Percentiles rank a stretch among this genome's conserved stretches.
Conservation (phyloP, 2,329 filamentous ascomycete genomes). For the Colletotrichum lini region DNA sequence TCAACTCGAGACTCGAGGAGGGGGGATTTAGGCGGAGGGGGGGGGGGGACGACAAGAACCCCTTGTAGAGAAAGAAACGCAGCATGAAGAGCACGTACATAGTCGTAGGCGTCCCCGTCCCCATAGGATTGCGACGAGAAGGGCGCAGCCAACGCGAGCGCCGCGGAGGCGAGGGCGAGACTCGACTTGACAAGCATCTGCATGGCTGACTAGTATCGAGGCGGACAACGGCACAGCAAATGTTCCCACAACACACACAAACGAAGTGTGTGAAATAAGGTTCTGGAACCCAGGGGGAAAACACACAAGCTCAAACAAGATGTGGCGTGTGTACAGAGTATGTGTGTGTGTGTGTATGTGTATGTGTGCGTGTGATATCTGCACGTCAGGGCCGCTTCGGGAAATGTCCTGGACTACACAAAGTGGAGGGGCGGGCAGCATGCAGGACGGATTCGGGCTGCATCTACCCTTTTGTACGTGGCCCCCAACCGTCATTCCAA, state of each 20-base stretch:
- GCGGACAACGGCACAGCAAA: too few species aligned
- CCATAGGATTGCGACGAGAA: slow-evolving; percentile 18
- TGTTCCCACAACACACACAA: too few species aligned
- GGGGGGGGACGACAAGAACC: background rate
- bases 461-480: slow-evolving; percentile 33
- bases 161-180: slow-evolving; percentile 32
- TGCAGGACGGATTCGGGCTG: slow-evolving; percentile 4
- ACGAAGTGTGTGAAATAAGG: too few species aligned
- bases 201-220: too few species aligned
- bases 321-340: too few species aligned
- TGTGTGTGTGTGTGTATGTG: too few species aligned
- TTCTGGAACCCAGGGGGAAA: background rate
- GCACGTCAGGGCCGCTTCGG: slow-evolving; percentile 27
- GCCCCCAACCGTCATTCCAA: slow-evolving; percentile 9
- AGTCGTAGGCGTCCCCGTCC: slow-evolving; percentile 34
- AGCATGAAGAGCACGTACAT: slow-evolving; percentile 36
- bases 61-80: slow-evolving; percentile 10
- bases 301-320: slow-evolving; percentile 4
- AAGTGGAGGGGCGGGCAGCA: background rate
- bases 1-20: background rate
- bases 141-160: slow-evolving; percentile 23
- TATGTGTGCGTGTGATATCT: slow-evolving; percentile 13
- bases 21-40: background rate
- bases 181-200: slow-evolving; percentile 39
- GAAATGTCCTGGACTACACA: slow-evolving; percentile 1